Conservation (phyloP, 2,329 filamentous ascomycete species). For the Bipolaris cookei region DNA sequence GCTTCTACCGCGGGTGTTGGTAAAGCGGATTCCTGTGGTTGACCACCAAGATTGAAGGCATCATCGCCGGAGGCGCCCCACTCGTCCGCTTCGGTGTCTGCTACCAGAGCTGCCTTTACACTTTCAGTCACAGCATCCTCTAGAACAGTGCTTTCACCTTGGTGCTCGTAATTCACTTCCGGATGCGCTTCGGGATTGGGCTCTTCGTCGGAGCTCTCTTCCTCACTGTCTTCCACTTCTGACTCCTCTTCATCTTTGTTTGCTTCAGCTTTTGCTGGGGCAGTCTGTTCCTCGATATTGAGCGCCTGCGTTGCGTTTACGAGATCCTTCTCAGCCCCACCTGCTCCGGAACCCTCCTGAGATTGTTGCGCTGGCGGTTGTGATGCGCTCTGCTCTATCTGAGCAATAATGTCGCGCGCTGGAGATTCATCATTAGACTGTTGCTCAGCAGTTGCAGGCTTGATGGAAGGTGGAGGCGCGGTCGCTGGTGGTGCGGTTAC, state of each 20-base stretch:
- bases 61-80: slow-evolving; percentile 41
- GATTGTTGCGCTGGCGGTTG: slow-evolving; percentile 11
- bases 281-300: slow-evolving; percentile 12
- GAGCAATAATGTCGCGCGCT: slow-evolving; percentile 39
- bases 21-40: slow-evolving; percentile 31
- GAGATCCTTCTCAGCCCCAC: slow-evolving; percentile 21
- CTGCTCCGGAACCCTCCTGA: slow-evolving; percentile 11
- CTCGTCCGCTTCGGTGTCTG: slow-evolving; percentile 49
- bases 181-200: slow-evolving; percentile 24
- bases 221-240: slow-evolving; percentile 46
- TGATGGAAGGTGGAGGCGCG: slow-evolving; percentile 9
- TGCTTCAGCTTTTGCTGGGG: slow-evolving; percentile 7
- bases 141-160: slow-evolving; percentile 54
- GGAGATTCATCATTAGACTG: slow-evolving; percentile 8
- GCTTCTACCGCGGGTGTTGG: slow-evolving; percentile 36
- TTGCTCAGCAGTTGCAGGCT: slow-evolving; percentile 11
- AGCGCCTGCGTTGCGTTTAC: slow-evolving; percentile 28
- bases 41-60: slow-evolving; percentile 39
- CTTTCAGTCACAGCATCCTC: slow-evolving; percentile 56
- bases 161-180: slow-evolving; percentile 54
- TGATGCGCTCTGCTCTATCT: slow-evolving; percentile 38
- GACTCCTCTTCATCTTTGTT: slow-evolving; percentile 25
- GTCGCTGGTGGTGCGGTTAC: slow-evolving; percentile 8
- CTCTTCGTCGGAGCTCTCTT: slow-evolving; percentile 23
- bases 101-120: slow-evolving; percentile 50